Base-by-base conservation (phyloP, 352 stramenopile genomes). In the Phytophthora uliginosa region DNA sequence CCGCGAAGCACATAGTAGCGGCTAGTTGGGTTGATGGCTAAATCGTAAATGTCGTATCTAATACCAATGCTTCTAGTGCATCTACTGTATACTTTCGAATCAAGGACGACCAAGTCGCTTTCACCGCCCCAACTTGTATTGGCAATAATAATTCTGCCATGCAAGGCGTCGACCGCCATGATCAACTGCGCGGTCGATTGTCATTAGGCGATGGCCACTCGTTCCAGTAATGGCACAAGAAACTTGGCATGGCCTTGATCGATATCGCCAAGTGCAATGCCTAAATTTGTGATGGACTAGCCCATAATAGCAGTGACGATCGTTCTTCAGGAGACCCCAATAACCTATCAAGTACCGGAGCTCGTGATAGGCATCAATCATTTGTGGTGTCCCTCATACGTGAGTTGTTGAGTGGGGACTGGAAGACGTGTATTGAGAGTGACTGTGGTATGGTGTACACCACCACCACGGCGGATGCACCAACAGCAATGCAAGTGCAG, bases 61-160 rank as follows among this genome's bases (percentile, higher is more conserved):
- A 47, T 47, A 13, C 38, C 2, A 70, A 55, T 17, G 70, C 71
- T 12, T 76, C 75, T 3, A 62, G 34, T 9, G 58, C 70, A n/a
- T 26, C 63, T 15, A 59, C 52, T 8, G 76, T 77, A 0, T 75
- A 66, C 45, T 51, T 64, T 17, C 38, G 59, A 6, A 65, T 75
- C 12, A 58, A 47, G 10, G 33, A 73, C 20, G 22, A 76, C 3
- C 28, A 15, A 7, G 20, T 26, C 6, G 18, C 24, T 0, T 76
- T 78, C 51, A 56, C 34, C 55, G 69, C 63, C 15, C 71, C 76
- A 20, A 74, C 56, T 28, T 71, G 59, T 22, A 61, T 81, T 28
- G 64, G 60, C 9, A 36, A 76, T 38, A 81, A 84, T 55, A 81
- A 84, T 26, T 18, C 71, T 5, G 24, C 74, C 12, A 79, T 84